These are phyloP conservation scores for Lathyrus tuberosus DNA, from an alignment of 306 rosid genomes.

Conservation along the genomic window DNA sequence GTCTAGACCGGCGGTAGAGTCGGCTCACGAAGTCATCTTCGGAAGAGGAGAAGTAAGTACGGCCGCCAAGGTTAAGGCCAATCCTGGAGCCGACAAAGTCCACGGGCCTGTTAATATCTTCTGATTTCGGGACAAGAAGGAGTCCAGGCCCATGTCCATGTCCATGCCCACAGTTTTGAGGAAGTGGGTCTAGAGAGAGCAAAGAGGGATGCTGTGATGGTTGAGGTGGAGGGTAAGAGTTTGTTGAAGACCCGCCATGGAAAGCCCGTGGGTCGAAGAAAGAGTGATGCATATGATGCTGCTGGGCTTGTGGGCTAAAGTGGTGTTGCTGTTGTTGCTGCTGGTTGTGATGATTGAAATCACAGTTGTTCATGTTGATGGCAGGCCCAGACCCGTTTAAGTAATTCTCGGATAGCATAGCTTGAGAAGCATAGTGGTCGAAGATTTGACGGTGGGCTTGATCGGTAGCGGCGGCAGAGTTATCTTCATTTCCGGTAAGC, in stretches of 20 bases:
- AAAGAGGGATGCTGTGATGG: constrained; percentile 45
- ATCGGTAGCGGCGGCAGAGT: constrained; percentile 48
- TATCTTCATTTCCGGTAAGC: constrained; percentile 61
- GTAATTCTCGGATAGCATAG: constrained; percentile 47
- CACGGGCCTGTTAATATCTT: constrained; percentile 54
- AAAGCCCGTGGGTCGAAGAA: constrained; percentile 73
- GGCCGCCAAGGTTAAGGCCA: constrained; percentile 89
- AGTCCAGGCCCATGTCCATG: constrained; percentile 47
- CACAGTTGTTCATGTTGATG: constrained; percentile 13
- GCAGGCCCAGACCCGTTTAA: constrained; percentile 38
- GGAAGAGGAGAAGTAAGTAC: constrained; percentile 75
- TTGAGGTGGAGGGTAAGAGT: constrained; percentile 42
- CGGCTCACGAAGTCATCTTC: constrained; percentile 87
- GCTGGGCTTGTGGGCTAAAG: constrained; percentile 37
- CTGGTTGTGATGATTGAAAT: constrained; percentile 28
- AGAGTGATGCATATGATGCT: constrained; percentile 33
- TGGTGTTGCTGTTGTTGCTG: constrained; percentile 39
- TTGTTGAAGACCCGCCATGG: constrained; percentile 50
- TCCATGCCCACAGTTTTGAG: constrained; percentile 38
- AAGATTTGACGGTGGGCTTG: constrained; percentile 62
- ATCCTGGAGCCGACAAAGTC: constrained; percentile 75
- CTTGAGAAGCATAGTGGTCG: constrained; percentile 59
- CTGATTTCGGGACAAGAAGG: constrained; percentile 69
- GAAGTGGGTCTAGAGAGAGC: constrained; percentile 58
- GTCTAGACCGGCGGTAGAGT: constrained; percentile 77